phyloP scores from a whole-genome alignment of 2,329 filamentous ascomycete species.

The Diaporthe sp. region DNA sequence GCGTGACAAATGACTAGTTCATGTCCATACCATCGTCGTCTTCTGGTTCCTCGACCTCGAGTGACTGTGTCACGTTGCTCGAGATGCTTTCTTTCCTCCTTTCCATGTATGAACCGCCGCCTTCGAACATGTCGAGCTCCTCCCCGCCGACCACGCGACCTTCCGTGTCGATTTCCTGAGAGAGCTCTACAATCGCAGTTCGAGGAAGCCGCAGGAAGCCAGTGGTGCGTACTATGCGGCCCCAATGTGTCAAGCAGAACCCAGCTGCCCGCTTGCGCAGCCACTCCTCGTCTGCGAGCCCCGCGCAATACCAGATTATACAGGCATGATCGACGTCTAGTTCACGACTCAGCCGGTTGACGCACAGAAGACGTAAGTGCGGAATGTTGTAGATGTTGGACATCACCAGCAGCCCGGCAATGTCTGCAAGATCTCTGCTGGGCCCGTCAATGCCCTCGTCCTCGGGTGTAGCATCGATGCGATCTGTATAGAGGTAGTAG shows the following conservation, averaged over 20 bases:
- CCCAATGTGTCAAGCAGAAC: conserved; percentile 96
- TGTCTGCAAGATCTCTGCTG: conserved; percentile 83
- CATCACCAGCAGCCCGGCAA: conserved; percentile 96
- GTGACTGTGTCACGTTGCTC: conserved; percentile 68
- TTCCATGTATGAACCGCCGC: conserved; percentile 54
- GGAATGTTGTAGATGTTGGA: conserved; percentile 98
- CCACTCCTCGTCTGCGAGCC: conserved; percentile 92
- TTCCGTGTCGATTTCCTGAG: conserved; percentile 92
- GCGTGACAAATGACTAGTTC: conserved; percentile 47
- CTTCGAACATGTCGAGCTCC: conserved; percentile 73
- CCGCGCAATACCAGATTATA: conserved; percentile 95
- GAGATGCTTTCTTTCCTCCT: conserved; percentile 71
- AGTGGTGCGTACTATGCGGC: conserved; percentile 88
- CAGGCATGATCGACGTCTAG: conserved; percentile 95
- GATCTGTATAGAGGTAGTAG: conserved; percentile 97
- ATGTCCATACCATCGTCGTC: conserved; percentile 76
- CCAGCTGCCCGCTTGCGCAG: conserved; percentile 87
- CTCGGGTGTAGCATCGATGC: conserved; percentile 72
- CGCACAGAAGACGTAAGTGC: conserved; percentile 88
- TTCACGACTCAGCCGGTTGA: conserved; percentile 90
- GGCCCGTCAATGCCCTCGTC: conserved; percentile 70
- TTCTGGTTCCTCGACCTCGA: conserved; percentile 69
- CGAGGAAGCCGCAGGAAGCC: conserved; percentile 87
- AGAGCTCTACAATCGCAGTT: conserved; percentile 86
- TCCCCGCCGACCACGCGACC: conserved; percentile 92